Percentiles rank a stretch among this genome's conserved stretches.
These are phyloP conservation scores for Cercophora samala DNA, from an alignment of 495 filamentous ascomycete genomes.

Conservation along the genomic window DNA sequence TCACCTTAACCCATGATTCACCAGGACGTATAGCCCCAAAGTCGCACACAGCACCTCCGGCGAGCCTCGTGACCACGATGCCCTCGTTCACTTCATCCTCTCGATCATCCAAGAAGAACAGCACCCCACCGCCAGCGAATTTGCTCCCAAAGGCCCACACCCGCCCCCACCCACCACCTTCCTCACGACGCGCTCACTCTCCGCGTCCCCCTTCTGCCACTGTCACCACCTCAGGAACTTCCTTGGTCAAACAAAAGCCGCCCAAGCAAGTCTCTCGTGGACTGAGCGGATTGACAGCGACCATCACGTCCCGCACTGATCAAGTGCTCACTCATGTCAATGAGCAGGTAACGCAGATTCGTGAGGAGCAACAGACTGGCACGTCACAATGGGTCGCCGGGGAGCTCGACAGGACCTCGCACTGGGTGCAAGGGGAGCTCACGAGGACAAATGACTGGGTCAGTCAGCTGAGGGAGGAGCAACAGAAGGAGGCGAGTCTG, in stretches of 20 bases:
- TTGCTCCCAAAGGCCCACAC: not conserved
- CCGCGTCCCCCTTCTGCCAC: not conserved
- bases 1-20: not conserved
- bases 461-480: constrained; percentile 2
- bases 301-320: constrained; percentile 15
- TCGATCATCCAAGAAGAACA: not conserved
- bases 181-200: not conserved
- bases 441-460: not conserved
- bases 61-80: not conserved
- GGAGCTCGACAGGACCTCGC: constrained; percentile 5
- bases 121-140: not conserved
- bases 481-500: not conserved
- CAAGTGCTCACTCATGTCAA: constrained; percentile 5
- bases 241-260: not conserved
- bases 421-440: not conserved
- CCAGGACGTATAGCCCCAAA: not conserved
- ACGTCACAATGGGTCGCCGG: constrained; percentile 5
- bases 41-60: not conserved
- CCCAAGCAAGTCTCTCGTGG: not conserved
- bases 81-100: not conserved
- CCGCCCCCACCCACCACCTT: not conserved
- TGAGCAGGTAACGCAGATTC: not conserved
- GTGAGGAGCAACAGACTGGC: constrained; percentile 7
- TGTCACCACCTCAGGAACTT: not conserved
- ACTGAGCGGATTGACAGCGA: not conserved